Conservation (phyloP, 176 grass and related monocot species). For the Aegilops tauschii region DNA sequence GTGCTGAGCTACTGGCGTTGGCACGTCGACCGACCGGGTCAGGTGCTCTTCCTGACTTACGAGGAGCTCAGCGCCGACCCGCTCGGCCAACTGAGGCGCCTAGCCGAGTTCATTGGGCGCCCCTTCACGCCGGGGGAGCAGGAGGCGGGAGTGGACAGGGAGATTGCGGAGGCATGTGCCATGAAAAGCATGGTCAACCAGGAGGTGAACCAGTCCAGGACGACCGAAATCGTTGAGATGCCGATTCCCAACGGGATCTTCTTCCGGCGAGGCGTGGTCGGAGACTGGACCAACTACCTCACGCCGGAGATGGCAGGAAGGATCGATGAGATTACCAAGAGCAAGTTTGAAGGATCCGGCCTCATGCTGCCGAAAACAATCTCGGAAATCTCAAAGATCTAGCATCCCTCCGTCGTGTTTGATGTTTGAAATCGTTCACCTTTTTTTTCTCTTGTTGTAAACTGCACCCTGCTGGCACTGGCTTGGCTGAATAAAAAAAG, state of each 20-base stretch:
- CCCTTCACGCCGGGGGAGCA: constrained; percentile 7
- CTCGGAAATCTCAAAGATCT: background rate
- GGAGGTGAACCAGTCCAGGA: background rate
- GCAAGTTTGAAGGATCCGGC: constrained; percentile 5
- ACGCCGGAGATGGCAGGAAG: background rate
- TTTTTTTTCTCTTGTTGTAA: background rate
- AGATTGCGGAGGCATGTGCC: background rate
- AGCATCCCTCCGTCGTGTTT: background rate
- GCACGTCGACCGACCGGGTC: background rate
- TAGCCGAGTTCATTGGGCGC: background rate
- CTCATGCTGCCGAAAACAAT: background rate
- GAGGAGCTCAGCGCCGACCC: constrained; percentile 22
- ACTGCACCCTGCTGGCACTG: background rate
- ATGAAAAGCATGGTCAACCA: background rate
- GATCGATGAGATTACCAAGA: background rate
- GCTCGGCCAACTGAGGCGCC: background rate
- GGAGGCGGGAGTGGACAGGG: background rate
- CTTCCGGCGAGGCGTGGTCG: background rate
- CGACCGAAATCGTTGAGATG: background rate
- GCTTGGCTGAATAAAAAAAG: background rate
- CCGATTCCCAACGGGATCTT: background rate
- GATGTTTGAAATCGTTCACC: background rate
- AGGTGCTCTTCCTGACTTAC: constrained; percentile 33
- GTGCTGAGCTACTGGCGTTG: constrained; percentile 19
- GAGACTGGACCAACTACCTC: constrained; percentile 13